Base-by-base conservation (phyloP, 768 basidiomycete species). In the Boletus rubescentipes region DNA sequence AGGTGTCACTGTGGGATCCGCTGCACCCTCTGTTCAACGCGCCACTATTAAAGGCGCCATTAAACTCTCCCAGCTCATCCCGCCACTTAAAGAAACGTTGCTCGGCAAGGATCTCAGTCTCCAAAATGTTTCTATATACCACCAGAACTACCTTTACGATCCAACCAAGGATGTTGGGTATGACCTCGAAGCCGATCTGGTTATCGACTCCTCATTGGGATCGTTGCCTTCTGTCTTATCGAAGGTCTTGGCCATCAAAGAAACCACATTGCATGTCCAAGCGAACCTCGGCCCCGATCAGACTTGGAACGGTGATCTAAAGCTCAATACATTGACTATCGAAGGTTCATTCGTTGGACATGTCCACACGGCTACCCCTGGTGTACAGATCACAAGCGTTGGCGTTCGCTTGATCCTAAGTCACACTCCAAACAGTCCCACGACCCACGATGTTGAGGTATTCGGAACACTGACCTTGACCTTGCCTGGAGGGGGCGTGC, bases 111-210 rank as follows among this genome's bases (percentile, higher is more conserved):
- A 53, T 36, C 39, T 53, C 38, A 36, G 21, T 36, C 41, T 53
- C 21, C 23, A 47, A 41, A 42, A 53, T 16, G 32, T 47, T 29
- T 47, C 52, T n/a, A 47, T 53, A 41, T 53, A 21, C 46, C 52
- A 53, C 34, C 52, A 53, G 37, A 53, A 53, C n/a, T 53, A 53
- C 46, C 37, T 26, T 20, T 53, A 29, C 32, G 46, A 53, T 35
- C 30, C 52, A n/a, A 41, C 45, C 9, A 46, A 41, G 39, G 15
- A 18, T 30, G 31, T 53, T 11, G 52, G 52, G 2, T 53, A 47
- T 34, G 30, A 47, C n/a, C 30, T 53, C 9, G 52, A 53, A 3
- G 52, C 52, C n/a, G 38, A 47, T 30, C 39, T 53, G 2, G 45
- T 36, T 30, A 39, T 53, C 15, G 45, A 37, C 20, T 37, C 45